Percentiles rank a stretch among this genome's conserved stretches.
Conservation (phyloP, 352 stramenopile species). For the Phytopythium mirpurense region DNA sequence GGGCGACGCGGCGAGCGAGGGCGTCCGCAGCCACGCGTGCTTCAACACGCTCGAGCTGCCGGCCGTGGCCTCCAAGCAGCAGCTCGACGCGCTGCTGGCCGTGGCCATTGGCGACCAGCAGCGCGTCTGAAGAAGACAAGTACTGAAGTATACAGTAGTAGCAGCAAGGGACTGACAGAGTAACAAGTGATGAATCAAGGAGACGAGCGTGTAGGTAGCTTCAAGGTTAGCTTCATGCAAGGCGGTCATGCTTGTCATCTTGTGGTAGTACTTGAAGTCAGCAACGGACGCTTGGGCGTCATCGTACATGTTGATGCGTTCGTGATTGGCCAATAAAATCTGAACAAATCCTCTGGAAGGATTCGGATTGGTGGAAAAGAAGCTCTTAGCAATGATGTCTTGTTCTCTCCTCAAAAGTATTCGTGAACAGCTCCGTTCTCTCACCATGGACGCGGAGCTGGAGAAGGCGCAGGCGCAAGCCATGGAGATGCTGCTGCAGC, state of each 20-base stretch:
- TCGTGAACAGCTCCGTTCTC: background rate
- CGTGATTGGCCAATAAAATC: background rate
- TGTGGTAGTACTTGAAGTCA: too few relatives aligned
- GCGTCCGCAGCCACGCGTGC: constrained; percentile 63
- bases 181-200: background rate
- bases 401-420: background rate
- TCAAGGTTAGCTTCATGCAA: too few relatives aligned
- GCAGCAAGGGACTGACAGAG: too few relatives aligned
- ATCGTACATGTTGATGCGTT: background rate
- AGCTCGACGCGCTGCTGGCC: constrained; percentile 56
- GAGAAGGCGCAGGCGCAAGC: constrained; percentile 43
- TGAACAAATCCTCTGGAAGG: background rate
- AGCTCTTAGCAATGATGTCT: background rate
- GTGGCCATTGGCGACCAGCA: constrained; percentile 47
- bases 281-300: background rate
- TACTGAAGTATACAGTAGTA: constrained; percentile 2
- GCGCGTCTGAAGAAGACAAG: constrained; percentile 25
- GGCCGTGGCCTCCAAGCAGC: constrained; percentile 80
- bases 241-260: too few relatives aligned
- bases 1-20: constrained; percentile 19
- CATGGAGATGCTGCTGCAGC: constrained; percentile 55
- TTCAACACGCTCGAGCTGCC: constrained; percentile 93
- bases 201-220: too few relatives aligned
- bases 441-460: constrained; percentile 26
- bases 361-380: background rate